Evolutionary conservation across 495 filamentous ascomycete species (phyloP), one percentile per base, ranked within the genome.

Genomic region (Astrothelium subdiscretum): DNA sequence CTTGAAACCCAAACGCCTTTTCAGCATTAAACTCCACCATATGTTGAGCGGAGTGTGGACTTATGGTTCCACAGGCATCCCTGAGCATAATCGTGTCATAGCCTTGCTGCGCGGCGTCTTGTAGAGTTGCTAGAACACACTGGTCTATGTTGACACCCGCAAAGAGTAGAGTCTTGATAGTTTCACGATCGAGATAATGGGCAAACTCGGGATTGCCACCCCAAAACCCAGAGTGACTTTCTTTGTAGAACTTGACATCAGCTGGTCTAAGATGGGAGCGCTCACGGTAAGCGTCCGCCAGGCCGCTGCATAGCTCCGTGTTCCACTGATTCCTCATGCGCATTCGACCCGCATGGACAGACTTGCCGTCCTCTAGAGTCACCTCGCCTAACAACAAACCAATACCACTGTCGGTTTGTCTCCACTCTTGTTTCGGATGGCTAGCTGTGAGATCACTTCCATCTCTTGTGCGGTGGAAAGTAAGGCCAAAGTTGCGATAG

Each of bases 181-280:
- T n/a, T 44, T 74, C 65, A 24, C 64, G 18, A 51, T 73, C 67
- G n/a, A 80, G 60, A 61, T 68, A 75, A 11, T 72, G 64, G 38
- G 71, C 69, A 27, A 71, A 68, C 0, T 63, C 59, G 0, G 70
- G 70, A 3, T 59, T 65, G 1, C 58, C 59, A 15, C 70, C 72
- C 80, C 81, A 84, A 27, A 85, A 64, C 10, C 81, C 83, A 22
- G 76, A 79, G 73, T 83, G 79, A 8, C 82, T 75, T 63, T 84
- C 79, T 70, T 84, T 85, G 62, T 80, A 72, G 61, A 82, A 77
- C 67, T 74, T 76, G 0, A 83, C 65, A 64, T 85, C 83, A 18
- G 20, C 57, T 31, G 72, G 70, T n/a, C n/a, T n/a, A n/a, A n/a
- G n/a, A n/a, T n/a, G n/a, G n/a, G n/a, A n/a, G n/a, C n/a, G n/a